Evolutionary conservation across 768 basidiomycete genomes (phyloP).

Genomic region (Cyclocybe aegerita): DNA sequence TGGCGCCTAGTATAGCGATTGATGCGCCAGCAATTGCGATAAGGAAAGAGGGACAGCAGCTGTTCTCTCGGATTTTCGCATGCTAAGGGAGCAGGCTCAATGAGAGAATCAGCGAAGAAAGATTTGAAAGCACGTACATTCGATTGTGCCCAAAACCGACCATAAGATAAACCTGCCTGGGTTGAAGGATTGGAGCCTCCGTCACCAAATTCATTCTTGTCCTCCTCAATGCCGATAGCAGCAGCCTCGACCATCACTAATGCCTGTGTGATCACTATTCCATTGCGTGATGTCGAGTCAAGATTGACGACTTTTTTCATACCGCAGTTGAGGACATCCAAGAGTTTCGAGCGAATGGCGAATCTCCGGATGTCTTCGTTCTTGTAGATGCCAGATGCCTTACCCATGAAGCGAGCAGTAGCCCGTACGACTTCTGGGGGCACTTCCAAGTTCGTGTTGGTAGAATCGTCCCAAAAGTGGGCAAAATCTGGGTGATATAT

Average conservation of each 20-base stretch:
- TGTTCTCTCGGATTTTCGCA: constrained; percentile 7
- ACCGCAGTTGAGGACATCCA: background rate
- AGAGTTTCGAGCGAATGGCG: constrained; percentile 1
- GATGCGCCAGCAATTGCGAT: constrained; percentile 30
- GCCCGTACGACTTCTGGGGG: constrained; percentile 13
- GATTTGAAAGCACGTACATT: constrained; percentile 4
- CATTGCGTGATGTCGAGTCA: background rate
- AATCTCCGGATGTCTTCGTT: constrained; percentile 14
- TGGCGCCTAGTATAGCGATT: constrained; percentile 30
- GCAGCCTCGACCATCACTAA: background rate
- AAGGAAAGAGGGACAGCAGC: constrained; percentile 31
- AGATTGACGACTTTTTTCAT: constrained; percentile 1
- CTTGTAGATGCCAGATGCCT: constrained; percentile 17
- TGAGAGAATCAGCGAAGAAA: background rate
- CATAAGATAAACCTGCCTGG: constrained; percentile 12
- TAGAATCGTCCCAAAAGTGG: constrained; percentile 17
- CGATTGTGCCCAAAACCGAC: constrained; percentile 13
- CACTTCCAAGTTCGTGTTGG: constrained; percentile 9
- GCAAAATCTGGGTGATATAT: constrained; percentile 23
- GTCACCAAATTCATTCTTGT: constrained; percentile 14
- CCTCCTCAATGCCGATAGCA: constrained; percentile 3
- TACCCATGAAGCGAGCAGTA: constrained; percentile 16
- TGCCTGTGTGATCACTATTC: background rate
- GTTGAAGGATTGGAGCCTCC: constrained; percentile 14
- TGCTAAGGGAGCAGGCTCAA: constrained; percentile 12